Evolutionary conservation across 495 filamentous ascomycete genomes (phyloP), one percentile per base, ranked within the genome.

Genomic region (Pyronema domesticum): DNA sequence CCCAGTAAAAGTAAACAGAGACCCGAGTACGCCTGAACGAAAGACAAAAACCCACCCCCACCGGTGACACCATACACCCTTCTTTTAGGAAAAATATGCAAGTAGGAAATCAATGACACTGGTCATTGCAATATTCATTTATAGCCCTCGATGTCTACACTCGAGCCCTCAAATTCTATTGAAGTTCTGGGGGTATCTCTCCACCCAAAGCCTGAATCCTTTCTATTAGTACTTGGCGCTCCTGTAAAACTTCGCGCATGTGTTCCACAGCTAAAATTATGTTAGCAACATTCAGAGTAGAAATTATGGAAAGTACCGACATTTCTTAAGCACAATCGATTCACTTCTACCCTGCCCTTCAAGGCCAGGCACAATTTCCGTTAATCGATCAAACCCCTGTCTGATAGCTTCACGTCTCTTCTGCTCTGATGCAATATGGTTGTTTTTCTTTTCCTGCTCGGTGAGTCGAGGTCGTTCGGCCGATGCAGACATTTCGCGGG

Each of bases 391-490:
- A 59, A 91, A 94, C n/a, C 82, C 85, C 34, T 83, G 78, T 33
- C 89, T 78, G 56, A 95, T 94, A 3, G 82, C 82, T 59, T 83
- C 77, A 34, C 89, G 81, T 10, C 89, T 82, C 68, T 94, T 94
- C 66, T 93, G 83, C 67, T 95, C 89, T 1, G 83, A 88, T 7
- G 78, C 79, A 59, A 94, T 91, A 64, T 94, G 88, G 60, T 94
- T 95, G 57, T 79, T 79, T 69, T 91, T 93, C 73, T 91, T 94
- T 66, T 94, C 82, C 56, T 83, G 76, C 53, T 89, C 85, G 3
- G 82, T 86, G 53, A 94, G 72, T 15, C 86, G 79, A n/a, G 83
- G 83, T 13, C 63, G 46, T 23, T 64, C 62, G 23, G 23, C 23
- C 23, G 23, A 30, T 30, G 23, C 23, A 11, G 40, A 63, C 15